Conservation (phyloP, 2,329 filamentous ascomycete species). For the Aspergillus calidoustus region DNA sequence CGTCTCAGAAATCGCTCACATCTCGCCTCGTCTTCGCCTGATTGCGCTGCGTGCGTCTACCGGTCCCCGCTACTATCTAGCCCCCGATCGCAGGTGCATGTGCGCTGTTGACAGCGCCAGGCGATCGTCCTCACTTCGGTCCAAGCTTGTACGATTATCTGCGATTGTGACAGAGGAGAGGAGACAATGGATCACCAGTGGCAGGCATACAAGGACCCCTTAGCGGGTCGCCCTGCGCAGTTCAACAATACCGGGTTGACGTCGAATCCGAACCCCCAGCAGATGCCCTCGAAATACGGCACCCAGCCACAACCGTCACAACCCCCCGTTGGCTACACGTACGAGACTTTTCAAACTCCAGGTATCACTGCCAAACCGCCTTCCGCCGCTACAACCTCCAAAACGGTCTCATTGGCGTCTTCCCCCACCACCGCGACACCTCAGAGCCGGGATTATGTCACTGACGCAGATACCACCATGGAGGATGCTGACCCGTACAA, state of each 20-base stretch:
- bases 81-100: constrained; percentile 36
- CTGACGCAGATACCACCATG: constrained; percentile 80
- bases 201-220: constrained; percentile 68
- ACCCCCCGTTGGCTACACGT: constrained; percentile 66
- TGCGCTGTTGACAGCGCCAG: constrained; percentile 33
- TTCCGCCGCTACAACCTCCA: constrained; percentile 46
- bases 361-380: constrained; percentile 38
- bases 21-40: constrained; percentile 25
- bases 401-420: constrained; percentile 59
- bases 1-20: constrained; percentile 22
- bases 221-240: constrained; percentile 66
- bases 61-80: constrained; percentile 32
- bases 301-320: constrained; percentile 52
- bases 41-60: constrained; percentile 36
- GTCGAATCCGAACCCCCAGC: constrained; percentile 51
- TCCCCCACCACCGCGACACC: constrained; percentile 64
- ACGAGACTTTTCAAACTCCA: constrained; percentile 67
- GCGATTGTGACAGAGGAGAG: constrained; percentile 20
- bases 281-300: constrained; percentile 54
- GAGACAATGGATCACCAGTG: constrained; percentile 63
- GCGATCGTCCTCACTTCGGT: constrained; percentile 24
- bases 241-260: constrained; percentile 60
- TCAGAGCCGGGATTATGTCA: constrained; percentile 66
- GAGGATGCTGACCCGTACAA: constrained; percentile 87
- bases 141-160: constrained; percentile 12